Evolutionary conservation across 768 basidiomycete genomes (phyloP), one percentile per base, ranked within the genome.

Genomic region (Leucogyrophana mollusca): DNA sequence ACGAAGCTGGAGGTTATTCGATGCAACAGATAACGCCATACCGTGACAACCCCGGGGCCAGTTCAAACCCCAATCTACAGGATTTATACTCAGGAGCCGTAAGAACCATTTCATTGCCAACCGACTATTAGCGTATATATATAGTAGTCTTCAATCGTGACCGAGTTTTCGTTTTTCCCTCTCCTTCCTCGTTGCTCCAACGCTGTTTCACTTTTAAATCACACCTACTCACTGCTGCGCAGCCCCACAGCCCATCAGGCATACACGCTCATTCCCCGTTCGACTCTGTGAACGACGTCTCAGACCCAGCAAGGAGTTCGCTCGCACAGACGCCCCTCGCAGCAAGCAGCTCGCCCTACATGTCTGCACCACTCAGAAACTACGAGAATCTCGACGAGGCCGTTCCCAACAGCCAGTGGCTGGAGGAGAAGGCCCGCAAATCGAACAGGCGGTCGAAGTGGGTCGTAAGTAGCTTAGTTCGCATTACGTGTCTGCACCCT

Each of bases 401-500:
- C 3, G 60, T 64, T 27, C 64, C 45, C 53, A 65, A 57, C 59
- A 71, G 61, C 55, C 62, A 61, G 37, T 73, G 72, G 73, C 67
- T 73, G 43, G 72, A 73, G 46, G 60, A 64, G 53, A 57, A 67
- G 55, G 59, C 56, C 2, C 55, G 65, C 21, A 43, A 1, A 17
- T 56, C 63, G 34, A 72, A 54, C 44, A 60, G 51, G 27, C 74
- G 77, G 21, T 79, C 79, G 40, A 84, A 78, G 61, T 72, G 61
- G 57, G 78, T 85, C 50, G 85, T 86, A 50, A 55, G 83, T 74
- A 4, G 18, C 23, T 22, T 25, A 34, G 24, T 16, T 20, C 23
- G 30, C 51, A 22, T 49, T 49, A 27, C 24, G 8, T 23, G 17
- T 30, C 27, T 30, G 13, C 13, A 6, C 13, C 13, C 27, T 23